Percentiles rank a stretch among this genome's conserved stretches.
These are phyloP conservation scores for Tremella mesenterica DNA, from an alignment of 768 basidiomycete genomes.

Conservation along the genomic window DNA sequence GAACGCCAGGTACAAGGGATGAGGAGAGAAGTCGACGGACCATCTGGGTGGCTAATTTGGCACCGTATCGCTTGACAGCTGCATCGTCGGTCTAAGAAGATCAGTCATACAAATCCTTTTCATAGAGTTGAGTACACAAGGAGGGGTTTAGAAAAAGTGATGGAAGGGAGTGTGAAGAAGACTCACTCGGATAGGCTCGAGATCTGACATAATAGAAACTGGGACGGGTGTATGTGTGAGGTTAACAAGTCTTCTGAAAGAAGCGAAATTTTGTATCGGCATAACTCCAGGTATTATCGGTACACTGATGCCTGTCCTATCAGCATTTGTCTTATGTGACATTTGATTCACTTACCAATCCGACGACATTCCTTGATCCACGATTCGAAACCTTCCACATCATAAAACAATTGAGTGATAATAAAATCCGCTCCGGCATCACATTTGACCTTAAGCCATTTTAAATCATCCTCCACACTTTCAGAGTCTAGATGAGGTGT, in stretches of 20 bases:
- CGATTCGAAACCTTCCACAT: conserved; percentile 70
- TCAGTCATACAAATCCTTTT: not conserved
- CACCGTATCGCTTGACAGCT: conserved; percentile 89
- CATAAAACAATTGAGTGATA: conserved; percentile 94
- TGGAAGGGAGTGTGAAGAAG: not conserved
- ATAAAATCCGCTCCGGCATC: conserved; percentile 94
- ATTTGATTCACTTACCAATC: conserved; percentile 53
- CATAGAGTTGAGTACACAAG: no score
- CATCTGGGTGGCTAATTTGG: conserved; percentile 72
- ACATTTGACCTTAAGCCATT: conserved; percentile 71
- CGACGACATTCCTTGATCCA: conserved; percentile 69
- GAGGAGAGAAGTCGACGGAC: conserved; percentile 54
- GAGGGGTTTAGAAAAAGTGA: no score
- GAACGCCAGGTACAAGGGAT: conserved; percentile 54
- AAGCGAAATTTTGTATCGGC: conserved; percentile 94
- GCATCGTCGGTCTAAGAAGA: conserved; percentile 72
- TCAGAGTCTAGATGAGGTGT: conserved; percentile 44
- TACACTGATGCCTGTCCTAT: conserved; percentile 62
- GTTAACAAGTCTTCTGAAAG: conserved; percentile 83
- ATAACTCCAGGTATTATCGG: conserved; percentile 94
- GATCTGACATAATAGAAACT: conserved; percentile 53
- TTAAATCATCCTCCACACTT: conserved; percentile 50
- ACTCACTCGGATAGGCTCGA: conserved; percentile 69
- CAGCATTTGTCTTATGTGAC: not conserved
- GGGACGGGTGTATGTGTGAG: conserved; percentile 77